Base-by-base conservation (phyloP, 148 eudicot species). In the Fagopyrum tataricum region DNA sequence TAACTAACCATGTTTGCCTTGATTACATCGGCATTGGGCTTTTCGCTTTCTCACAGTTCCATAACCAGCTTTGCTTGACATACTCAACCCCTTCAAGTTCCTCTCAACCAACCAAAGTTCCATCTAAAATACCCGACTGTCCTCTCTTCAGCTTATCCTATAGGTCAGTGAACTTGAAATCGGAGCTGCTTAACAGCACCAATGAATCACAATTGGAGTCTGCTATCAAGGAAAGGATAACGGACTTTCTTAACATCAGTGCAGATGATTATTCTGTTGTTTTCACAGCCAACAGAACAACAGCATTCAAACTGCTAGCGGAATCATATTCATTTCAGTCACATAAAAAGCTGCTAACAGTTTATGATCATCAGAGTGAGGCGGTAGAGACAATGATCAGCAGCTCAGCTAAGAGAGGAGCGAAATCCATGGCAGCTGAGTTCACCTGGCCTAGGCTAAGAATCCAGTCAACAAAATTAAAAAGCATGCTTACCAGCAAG, bases 391-490 rank as follows among this genome's bases (percentile, higher is more conserved):
- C 87, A 12, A 80, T 96, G 88, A 53, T 83, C 44, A 76, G 61
- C 59, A 79, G 80, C 31, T 85, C 95, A 21, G 92, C 74, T 75
- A 92, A 85, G 73, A 83, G 91, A 83, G 96, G 94, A 70, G 97
- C 96, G 4, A 76, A 73, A 48, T 46, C 81, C 72, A 80, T 85
- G 85, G 77, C 89, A 40, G 91, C 99, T 2, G 94, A 96, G 69
- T 96, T 96, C 76, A 82, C 83, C 24, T 96, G 97, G 97, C 99
- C 99, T 44, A 84, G 94, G 58, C 75, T 96, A 62, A 86, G 91
- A 59, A 81, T 96, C 74, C 81, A 87, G 20, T 80, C 94, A 4
- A 75, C 83, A 15, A 88, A 86, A 78, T 66, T 96, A 46, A 84
- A 82, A 76, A 87, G 79, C 56, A 81, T 85, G 87, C 66, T 96